These are phyloP conservation scores for Trametes elegans DNA, from an alignment of 768 basidiomycete genomes.

Conservation along the genomic window DNA sequence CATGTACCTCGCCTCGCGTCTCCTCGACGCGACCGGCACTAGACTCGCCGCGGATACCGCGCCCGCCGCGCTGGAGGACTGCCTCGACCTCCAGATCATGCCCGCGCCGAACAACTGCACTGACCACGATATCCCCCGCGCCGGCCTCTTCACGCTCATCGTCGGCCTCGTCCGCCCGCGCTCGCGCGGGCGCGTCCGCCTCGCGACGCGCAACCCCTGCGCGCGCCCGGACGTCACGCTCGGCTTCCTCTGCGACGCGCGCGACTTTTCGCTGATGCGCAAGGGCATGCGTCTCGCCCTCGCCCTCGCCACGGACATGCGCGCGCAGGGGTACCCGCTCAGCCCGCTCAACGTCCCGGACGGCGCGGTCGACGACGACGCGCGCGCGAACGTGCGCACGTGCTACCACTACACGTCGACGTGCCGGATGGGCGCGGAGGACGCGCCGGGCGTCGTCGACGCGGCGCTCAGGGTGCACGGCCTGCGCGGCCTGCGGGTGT, in stretches of 20 bases:
- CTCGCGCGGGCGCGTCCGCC: constrained; percentile 26
- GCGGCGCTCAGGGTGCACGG: constrained; percentile 44
- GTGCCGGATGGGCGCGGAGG: constrained; percentile 34
- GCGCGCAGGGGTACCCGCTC: constrained; percentile 14
- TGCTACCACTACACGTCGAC: constrained; percentile 37
- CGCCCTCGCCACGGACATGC: constrained; percentile 20
- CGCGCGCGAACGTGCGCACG: constrained; percentile 23
- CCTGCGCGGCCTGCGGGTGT: constrained; percentile 38
- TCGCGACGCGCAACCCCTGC: constrained; percentile 32
- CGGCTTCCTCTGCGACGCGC: constrained; percentile 25
- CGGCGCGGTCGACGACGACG: constrained; percentile 31
- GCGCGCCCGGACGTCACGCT: constrained; percentile 32
- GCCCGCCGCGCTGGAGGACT: constrained; percentile 10
- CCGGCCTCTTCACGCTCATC: constrained; percentile 23
- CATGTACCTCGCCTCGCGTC: not conserved
- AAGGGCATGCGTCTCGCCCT: constrained; percentile 17
- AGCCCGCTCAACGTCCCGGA: constrained; percentile 28
- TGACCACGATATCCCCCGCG: constrained; percentile 7
- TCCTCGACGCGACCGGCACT: not conserved
- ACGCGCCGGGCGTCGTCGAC: constrained; percentile 24
- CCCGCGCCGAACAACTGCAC: constrained; percentile 17
- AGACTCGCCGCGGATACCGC: not conserved
- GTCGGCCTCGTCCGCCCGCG: constrained; percentile 27
- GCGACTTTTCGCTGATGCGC: constrained; percentile 29
- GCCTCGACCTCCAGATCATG: constrained; percentile 42